A percentile compares a stretch with the other conserved stretches of the same genome.
These are phyloP conservation scores for Metroxylon sagu DNA, from an alignment of 176 grass and related monocot species.

Conservation along the genomic window DNA sequence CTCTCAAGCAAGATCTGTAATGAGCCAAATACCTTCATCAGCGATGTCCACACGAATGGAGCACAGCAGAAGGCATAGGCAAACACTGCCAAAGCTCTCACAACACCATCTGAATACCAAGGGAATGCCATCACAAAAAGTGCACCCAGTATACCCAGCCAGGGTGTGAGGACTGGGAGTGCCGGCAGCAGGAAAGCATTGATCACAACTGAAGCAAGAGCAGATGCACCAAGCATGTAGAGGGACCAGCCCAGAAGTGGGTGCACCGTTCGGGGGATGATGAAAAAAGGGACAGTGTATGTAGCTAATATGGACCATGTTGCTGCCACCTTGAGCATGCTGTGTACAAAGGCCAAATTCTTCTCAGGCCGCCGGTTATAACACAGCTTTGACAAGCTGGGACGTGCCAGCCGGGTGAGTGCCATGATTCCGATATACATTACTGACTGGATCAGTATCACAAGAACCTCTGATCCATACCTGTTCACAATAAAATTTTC, in stretches of 20 bases:
- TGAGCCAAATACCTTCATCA: conserved; percentile 48
- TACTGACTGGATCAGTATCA: conserved; percentile 56
- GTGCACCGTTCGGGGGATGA: conserved; percentile 75
- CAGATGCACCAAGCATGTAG: conserved; percentile 62
- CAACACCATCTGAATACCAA: conserved; percentile 73
- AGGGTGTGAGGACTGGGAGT: conserved; percentile 51
- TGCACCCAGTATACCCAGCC: conserved; percentile 41
- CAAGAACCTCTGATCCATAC: conserved; percentile 70
- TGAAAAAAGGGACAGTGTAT: conserved; percentile 77
- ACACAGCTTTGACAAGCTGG: conserved; percentile 65
- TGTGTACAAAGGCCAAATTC: conserved; percentile 40
- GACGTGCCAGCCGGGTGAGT: conserved; percentile 51
- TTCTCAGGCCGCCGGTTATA: conserved; percentile 70
- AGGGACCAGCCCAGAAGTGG: conserved; percentile 87
- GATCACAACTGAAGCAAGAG: conserved; percentile 51
- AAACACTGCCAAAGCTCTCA: conserved; percentile 53
- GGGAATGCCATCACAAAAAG: conserved; percentile 84
- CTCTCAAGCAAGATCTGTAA: conserved; percentile 62
- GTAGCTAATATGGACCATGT: conserved; percentile 42
- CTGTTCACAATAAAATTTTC: conserved; percentile 21
- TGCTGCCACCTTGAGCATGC: conserved; percentile 50
- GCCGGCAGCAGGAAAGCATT: conserved; percentile 60
- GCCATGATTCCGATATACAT: conserved; percentile 58
- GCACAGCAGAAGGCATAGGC: conserved; percentile 54
- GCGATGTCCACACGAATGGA: conserved; percentile 56